Evolutionary conservation across 2,329 filamentous ascomycete genomes (phyloP).

Genomic region (Sarocladium strictum): DNA sequence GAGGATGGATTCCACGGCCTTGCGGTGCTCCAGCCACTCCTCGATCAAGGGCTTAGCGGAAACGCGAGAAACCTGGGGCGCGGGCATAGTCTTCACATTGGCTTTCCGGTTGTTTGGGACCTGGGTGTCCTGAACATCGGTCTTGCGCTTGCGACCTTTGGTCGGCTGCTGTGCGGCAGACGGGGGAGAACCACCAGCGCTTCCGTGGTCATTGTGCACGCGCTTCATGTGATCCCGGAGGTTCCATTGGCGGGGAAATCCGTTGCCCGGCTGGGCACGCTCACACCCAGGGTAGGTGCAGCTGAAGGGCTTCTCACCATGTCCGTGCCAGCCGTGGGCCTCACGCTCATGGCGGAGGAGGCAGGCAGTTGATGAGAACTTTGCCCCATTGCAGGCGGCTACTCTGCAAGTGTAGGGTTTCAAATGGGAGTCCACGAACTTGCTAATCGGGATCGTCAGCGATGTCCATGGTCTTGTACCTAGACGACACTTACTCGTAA

Average conservation of each 20-base stretch:
- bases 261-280: constrained; percentile 72
- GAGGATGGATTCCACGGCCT: constrained; percentile 55
- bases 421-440: constrained; percentile 93
- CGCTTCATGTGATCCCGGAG: constrained; percentile 95
- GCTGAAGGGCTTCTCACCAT: constrained; percentile 86
- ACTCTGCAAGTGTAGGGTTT: constrained; percentile 96
- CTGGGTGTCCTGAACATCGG: constrained; percentile 37
- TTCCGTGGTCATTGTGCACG: constrained; percentile 65
- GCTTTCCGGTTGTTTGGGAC: constrained; percentile 42
- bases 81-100: constrained; percentile 33
- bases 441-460: constrained; percentile 50
- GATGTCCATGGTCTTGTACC: not conserved
- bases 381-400: constrained; percentile 72
- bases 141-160: constrained; percentile 55
- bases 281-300: constrained; percentile 87
- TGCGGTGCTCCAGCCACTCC: constrained; percentile 57
- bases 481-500: constrained; percentile 70
- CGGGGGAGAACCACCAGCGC: constrained; percentile 34
- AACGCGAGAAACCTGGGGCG: constrained; percentile 25
- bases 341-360: constrained; percentile 92
- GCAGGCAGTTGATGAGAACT: constrained; percentile 93
- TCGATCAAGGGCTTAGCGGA: constrained; percentile 38
- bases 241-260: constrained; percentile 94
- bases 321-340: constrained; percentile 91
- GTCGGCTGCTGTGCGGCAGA: constrained; percentile 25